These are phyloP conservation scores for Penicillium sp. DNA, from an alignment of 2,329 filamentous ascomycete species.

Conservation along the genomic window DNA sequence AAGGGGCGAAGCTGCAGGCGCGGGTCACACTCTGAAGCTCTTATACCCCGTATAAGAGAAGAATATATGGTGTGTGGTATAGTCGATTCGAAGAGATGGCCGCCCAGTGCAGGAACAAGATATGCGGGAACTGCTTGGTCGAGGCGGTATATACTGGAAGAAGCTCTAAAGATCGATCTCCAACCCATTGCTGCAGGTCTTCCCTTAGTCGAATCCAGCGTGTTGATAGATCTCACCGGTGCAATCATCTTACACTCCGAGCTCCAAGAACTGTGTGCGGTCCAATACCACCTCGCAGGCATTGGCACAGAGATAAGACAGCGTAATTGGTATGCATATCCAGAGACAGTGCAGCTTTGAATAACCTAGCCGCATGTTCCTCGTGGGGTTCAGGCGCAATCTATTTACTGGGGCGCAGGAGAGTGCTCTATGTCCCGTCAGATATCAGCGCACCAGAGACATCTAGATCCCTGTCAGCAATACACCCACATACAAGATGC, in stretches of 20 bases:
- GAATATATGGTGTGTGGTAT: conserved; percentile 55
- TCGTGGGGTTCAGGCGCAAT: conserved; percentile 41
- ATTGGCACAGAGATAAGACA: conserved; percentile 55
- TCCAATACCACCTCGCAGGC: conserved; percentile 53
- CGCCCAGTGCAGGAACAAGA: conserved; percentile 54
- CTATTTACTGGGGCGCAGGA: conserved; percentile 53
- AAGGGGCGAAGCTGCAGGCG: conserved; percentile 40
- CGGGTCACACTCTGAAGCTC: conserved; percentile 22
- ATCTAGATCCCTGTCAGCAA: conserved; percentile 37
- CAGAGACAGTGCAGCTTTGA: conserved; percentile 38
- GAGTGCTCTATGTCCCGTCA: conserved; percentile 48
- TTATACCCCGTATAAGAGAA: conserved; percentile 51
- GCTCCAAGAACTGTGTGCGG: conserved; percentile 50
- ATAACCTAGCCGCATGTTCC: conserved; percentile 38
- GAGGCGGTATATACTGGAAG: conserved; percentile 47
- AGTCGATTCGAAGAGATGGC: conserved; percentile 59
- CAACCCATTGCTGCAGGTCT: conserved; percentile 51
- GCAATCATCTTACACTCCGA: conserved; percentile 49
- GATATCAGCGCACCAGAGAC: conserved; percentile 57
- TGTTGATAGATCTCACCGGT: conserved; percentile 41
- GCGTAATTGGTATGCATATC: conserved; percentile 61
- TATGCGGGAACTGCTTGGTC: conserved; percentile 50
- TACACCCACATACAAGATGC: not conserved
- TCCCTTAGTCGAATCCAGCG: conserved; percentile 53
- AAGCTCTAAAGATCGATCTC: conserved; percentile 49